Conservation (phyloP, 2,329 filamentous ascomycete species). For the Colletotrichum sp. region DNA sequence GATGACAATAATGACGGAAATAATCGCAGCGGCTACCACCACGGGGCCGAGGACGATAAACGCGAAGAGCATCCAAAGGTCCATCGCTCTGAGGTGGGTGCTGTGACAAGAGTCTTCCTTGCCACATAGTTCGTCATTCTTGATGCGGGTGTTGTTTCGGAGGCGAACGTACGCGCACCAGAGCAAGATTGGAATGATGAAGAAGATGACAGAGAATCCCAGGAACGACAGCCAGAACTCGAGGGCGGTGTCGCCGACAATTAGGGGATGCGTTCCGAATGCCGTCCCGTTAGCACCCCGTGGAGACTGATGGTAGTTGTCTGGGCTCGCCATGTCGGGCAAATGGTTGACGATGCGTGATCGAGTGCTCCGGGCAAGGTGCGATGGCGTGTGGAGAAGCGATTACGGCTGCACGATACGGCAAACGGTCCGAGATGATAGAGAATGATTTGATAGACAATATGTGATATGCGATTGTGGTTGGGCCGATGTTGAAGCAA, state of each 20-base stretch:
- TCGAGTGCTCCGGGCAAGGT: not conserved
- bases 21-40: not conserved
- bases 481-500: not conserved
- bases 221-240: not conserved
- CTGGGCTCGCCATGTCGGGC: not conserved
- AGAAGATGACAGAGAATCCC: not conserved
- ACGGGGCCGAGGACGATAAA: not conserved
- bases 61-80: not conserved
- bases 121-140: not conserved
- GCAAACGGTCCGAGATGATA: not conserved
- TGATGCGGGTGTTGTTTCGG: not conserved
- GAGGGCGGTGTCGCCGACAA: not conserved
- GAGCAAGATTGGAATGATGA: not conserved
- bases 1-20: not conserved
- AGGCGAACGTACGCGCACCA: not conserved
- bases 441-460: not conserved
- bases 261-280: not conserved
- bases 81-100: not conserved
- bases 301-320: not conserved
- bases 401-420: not conserved
- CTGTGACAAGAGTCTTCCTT: not conserved
- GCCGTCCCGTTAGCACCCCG: not conserved
- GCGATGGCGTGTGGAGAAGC: not conserved
- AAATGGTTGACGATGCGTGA: rapidly evolving
- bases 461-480: not conserved